Evolutionary conservation across 192 early-diverging fungal genomes (phyloP).

Genomic region (Coemansia sp.): DNA sequence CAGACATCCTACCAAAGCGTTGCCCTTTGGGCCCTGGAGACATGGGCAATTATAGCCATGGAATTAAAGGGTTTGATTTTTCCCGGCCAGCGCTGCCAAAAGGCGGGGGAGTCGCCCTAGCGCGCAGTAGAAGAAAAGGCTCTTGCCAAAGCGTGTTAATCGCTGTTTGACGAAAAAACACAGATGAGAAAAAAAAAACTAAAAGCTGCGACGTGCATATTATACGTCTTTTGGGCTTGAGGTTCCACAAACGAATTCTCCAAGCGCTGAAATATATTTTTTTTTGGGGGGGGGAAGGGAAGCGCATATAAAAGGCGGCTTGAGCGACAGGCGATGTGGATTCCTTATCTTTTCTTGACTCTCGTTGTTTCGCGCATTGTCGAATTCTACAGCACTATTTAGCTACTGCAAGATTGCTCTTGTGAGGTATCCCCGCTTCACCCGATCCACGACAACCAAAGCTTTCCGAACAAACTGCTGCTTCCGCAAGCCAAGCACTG

Average conservation of each 20-base stretch:
- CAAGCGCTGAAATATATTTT: neutral
- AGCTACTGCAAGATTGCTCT: neutral
- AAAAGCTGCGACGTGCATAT: neutral
- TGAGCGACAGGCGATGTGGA: neutral
- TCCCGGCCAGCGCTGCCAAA: too few relatives aligned
- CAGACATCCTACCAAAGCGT: too few relatives aligned
- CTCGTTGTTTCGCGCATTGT: neutral
- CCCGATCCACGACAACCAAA: constrained; percentile 1
- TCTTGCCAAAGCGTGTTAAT: neutral
- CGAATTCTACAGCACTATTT: neutral
- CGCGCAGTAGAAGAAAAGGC: too few relatives aligned
- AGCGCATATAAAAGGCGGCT: neutral
- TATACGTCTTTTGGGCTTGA: neutral
- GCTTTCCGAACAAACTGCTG: neutral
- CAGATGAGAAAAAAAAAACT: neutral
- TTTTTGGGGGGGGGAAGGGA: neutral
- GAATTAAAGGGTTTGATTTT: too few relatives aligned
- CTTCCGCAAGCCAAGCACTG: neutral
- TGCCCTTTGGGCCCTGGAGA: too few relatives aligned
- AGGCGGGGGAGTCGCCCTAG: too few relatives aligned
- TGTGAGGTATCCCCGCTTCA: constrained; percentile 9
- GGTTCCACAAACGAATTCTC: neutral
- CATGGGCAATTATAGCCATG: too few relatives aligned
- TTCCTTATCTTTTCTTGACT: constrained; percentile 9
- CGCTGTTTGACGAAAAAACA: neutral